Evolutionary conservation across 2,329 filamentous ascomycete genomes (phyloP), one percentile per base, ranked within the genome.

Genomic region (Aspergillus sp.): DNA sequence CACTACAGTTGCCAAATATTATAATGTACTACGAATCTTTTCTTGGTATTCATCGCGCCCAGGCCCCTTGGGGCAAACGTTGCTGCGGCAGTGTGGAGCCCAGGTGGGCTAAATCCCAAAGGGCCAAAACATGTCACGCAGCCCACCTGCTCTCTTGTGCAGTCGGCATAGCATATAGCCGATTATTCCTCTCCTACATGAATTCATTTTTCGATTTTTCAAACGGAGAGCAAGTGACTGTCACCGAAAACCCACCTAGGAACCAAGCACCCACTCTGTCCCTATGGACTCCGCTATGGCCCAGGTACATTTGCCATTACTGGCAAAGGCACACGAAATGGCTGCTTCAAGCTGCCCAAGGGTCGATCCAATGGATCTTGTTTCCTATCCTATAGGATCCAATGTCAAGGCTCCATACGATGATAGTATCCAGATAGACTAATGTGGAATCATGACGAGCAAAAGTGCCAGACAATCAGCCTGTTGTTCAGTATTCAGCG

Each of bases 241-340:
- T 50, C 15, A 5, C 25, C 47, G n/a, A 12, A 30, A 12, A 19
- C 5, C 47, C 47, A 32, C 41, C 30, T n/a, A 8, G 45, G 19
- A n/a, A 21, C 28, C 15, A 28, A 25, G 23, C 47, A 32, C 15
- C 47, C 25, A 17, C 47, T 30, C 47, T 15, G 25, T 50, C 15
- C 47, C 30, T 50, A 28, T 32, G 47, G 17, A n/a, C 32, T 23
- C 38, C 38, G 51, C 38, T 28, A 39, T 39, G 32, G 9, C 12
- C 23, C 38, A 54, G 15, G 32, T 54, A 23, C 54, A 57, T 57
- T 57, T 57, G n/a, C 41, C 47, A 30, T 57, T 57, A 32, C 45
- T 57, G 54, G 54, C 19, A 57, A 57, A 17, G 25, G 47, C 30
- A 17, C 3, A 30, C 3, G 3, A 19, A 32, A 17, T n/a, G n/a